phyloP scores from a whole-genome alignment of 345 rosid genomes.

The Hevea brasiliensis region DNA sequence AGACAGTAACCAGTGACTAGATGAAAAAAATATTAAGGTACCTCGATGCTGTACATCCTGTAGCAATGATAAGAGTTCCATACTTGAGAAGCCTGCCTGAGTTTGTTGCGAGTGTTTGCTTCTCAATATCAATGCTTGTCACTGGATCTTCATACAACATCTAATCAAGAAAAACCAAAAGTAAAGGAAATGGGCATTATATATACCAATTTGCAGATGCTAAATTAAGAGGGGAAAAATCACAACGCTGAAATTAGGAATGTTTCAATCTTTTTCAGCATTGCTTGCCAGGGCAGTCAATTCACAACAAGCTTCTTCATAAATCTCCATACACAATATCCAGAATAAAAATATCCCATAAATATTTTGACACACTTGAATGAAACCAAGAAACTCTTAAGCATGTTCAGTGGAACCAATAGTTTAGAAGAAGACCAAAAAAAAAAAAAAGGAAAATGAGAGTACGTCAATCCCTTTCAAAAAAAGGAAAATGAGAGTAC shows the following conservation, averaged over 20 bases:
- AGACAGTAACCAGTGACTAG: neutral
- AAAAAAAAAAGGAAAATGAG: neutral
- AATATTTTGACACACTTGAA: neutral
- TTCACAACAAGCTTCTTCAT: neutral
- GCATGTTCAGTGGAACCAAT: neutral
- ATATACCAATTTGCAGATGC: neutral
- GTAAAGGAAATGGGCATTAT: neutral
- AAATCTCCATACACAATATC: neutral
- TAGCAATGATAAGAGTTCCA: slow-evolving; percentile 84
- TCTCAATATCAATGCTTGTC: slow-evolving; percentile 60
- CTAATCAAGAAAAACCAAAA: slow-evolving; percentile 29
- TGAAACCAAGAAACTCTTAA: neutral
- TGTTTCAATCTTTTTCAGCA: neutral
- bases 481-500: slow-evolving; percentile 20
- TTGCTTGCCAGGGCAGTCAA: neutral
- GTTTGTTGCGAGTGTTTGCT: slow-evolving; percentile 72
- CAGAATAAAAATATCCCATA: neutral
- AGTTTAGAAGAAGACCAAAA: neutral
- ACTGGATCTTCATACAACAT: slow-evolving; percentile 87
- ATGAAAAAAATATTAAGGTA: slow-evolving; percentile 24
- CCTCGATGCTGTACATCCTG: slow-evolving; percentile 95
- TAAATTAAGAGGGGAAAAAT: neutral
- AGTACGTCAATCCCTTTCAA: no score
- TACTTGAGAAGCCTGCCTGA: slow-evolving; percentile 88
- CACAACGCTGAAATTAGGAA: neutral